Evolutionary conservation across 179 eudicot genomes (phyloP), one percentile per base, ranked within the genome.

Genomic region (Spergularia azorica): DNA sequence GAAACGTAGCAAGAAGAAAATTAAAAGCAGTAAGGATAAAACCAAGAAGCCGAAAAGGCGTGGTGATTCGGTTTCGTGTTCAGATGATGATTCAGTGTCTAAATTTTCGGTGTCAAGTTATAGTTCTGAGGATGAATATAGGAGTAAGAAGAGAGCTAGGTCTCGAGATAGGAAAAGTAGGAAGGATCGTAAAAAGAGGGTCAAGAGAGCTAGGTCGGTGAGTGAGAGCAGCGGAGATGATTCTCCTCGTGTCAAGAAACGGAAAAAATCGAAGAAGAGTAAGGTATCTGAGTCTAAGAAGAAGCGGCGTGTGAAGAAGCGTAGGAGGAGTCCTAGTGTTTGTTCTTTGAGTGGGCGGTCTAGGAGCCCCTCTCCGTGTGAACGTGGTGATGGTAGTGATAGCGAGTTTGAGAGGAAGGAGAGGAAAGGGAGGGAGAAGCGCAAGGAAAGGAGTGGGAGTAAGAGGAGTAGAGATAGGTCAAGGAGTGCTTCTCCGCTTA

Each of bases 1-100:
- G 92, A 85, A 77, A 70, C 82, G 51, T 75, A 79, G 83, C 80
- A 93, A 83, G 87, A 91, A 87, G 88, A 86, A 38, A 75, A 88
- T 76, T 80, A 87, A 66, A 63, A 77, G 84, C 59, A 79, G 41
- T 82, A 88, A 83, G 76, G 84, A 74, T 64, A 90, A 90, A 84
- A 83, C 86, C 59, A 90, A 86, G 93, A 93, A 87, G 80, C 81
- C 73, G 20, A 69, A 72, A 64, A 81, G 73, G 41, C 81, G 74
- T 48, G 76, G 81, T 62, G 86, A 84, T 84, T 83, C 85, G 2
- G 77, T 43, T 74, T 83, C 88, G 21, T 78, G 32, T 74, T 87
- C 88, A 17, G 85, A 83, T 67, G 89, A 26, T 26, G 32, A 26
- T 75, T 84, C 83, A 7, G 52, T 73, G 46, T 82, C 81, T 64